phyloP scores from a whole-genome alignment of 2,329 filamentous ascomycete species.

The Monascus ruber region DNA sequence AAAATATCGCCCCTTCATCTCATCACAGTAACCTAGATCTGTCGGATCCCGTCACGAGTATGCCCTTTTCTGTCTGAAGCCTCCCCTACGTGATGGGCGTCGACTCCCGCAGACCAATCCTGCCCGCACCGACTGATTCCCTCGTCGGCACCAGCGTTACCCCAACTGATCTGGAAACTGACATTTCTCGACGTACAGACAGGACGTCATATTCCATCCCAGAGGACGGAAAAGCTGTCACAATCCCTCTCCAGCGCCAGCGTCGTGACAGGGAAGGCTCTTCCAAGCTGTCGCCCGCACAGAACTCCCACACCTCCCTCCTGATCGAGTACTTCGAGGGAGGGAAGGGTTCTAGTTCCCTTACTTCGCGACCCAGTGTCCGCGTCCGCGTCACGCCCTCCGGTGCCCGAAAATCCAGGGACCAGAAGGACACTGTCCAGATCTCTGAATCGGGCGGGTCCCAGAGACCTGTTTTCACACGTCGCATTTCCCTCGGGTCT shows the following conservation, averaged over 20 bases:
- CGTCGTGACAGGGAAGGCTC: constrained; percentile 47
- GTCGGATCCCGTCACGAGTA: constrained; percentile 14
- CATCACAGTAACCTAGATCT: not conserved
- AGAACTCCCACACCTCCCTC: constrained; percentile 72
- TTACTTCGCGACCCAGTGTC: constrained; percentile 68
- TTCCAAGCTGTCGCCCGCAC: constrained; percentile 39
- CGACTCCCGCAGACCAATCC: constrained; percentile 36
- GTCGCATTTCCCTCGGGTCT: constrained; percentile 52
- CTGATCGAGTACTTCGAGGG: constrained; percentile 93
- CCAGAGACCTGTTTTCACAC: constrained; percentile 58
- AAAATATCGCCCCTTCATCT: not conserved
- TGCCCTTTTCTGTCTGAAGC: constrained; percentile 24
- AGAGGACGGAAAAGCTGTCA: constrained; percentile 62
- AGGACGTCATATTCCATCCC: constrained; percentile 40
- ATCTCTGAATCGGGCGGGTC: constrained; percentile 70
- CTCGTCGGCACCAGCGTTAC: constrained; percentile 35
- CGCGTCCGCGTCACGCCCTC: constrained; percentile 71
- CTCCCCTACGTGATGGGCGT: constrained; percentile 34
- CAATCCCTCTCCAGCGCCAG: constrained; percentile 58
- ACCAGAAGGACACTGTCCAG: constrained; percentile 63
- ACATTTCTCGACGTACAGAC: constrained; percentile 40
- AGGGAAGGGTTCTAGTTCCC: constrained; percentile 45
- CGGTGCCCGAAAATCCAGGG: constrained; percentile 42
- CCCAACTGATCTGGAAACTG: constrained; percentile 38
- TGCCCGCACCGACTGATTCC: constrained; percentile 41